Base-by-base conservation (phyloP, 352 stramenopile species). In the Phytophthora agathidicida region DNA sequence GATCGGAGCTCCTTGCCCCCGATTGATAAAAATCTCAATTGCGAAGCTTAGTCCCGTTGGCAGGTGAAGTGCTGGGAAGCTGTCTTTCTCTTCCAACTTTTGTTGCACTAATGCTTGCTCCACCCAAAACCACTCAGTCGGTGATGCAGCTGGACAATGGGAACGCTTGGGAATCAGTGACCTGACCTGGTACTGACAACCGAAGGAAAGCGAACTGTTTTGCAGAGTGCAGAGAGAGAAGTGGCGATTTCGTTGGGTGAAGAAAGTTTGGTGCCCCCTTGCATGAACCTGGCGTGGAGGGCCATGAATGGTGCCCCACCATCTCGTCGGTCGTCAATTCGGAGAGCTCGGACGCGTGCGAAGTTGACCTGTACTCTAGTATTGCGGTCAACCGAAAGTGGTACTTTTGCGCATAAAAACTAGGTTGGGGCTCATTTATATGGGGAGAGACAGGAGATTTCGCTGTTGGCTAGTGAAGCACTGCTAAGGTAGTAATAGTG, bases 1-100 rank as follows among this genome's bases (percentile, higher is more conserved):
- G 41, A 48, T 20, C 23, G 16, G 35, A 35, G 51, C 26, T 17
- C 27, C 35, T 16, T 10, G 5, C n/a, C 22, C 36, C 26, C n/a
- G n/a, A n/a, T n/a, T n/a, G 8, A 30, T 17, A 27, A 48, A 58
- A 46, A 33, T 64, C 55, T n/a, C 56, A 60, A 65, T 51, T 64
- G 23, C 41, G 17, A 22, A 45, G 31, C 24, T 55, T 59, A 69
- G 53, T 59, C 45, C 27, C n/a, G 13, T 53, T 64, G 45, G 33
- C 55, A 38, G 53, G 45, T 69, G 52, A 49, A 24, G n/a, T n/a
- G n/a, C n/a, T n/a, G n/a, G n/a, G 22, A 10, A 26, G 55, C 47
- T 67, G 62, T 22, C 55, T 67, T 66, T 70, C 59, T 67, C 62
- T 66, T 65, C 62, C 62, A 58, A 55, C 44, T 66, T 58, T 42